These are phyloP conservation scores for Coemansia sp. DNA, from an alignment of 192 early-diverging fungal genomes.

Conservation along the genomic window DNA sequence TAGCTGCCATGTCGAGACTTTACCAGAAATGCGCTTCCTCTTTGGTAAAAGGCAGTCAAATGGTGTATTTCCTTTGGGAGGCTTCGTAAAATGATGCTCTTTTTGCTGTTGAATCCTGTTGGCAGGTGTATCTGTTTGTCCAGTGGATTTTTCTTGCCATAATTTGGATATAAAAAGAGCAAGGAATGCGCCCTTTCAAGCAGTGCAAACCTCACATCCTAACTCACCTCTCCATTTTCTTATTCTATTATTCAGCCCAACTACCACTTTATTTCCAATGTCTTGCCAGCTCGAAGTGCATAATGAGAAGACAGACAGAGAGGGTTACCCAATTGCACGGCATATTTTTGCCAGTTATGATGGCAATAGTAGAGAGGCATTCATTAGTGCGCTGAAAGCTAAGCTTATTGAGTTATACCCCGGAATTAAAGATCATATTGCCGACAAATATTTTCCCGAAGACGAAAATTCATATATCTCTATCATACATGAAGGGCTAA, in stretches of 20 bases:
- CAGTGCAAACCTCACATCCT: not conserved
- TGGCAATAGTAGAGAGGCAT: not conserved
- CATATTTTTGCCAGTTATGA: not conserved
- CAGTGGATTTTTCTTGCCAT: not conserved
- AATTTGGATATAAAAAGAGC: not conserved
- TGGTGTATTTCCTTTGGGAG: no score
- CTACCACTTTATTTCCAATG: not conserved
- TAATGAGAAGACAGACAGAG: not conserved
- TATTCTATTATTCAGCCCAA: no score
- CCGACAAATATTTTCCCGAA: not conserved
- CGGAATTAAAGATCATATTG: not conserved
- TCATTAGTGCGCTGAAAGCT: not conserved
- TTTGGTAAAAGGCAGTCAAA: no score
- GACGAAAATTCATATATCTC: not conserved
- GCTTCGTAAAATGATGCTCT: no score
- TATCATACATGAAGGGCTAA: not conserved
- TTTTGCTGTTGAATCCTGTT: no score
- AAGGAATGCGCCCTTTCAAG: not conserved
- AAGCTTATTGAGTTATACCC: not conserved
- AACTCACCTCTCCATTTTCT: no score
- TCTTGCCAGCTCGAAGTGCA: not conserved
- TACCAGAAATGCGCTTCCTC: no score
- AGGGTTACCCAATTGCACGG: not conserved
- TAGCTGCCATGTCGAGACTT: no score
- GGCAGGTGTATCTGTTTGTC: not conserved